Evolutionary conservation across 768 basidiomycete genomes (phyloP), one percentile per base, ranked within the genome.

Genomic region (Lactarius sanguifluus): DNA sequence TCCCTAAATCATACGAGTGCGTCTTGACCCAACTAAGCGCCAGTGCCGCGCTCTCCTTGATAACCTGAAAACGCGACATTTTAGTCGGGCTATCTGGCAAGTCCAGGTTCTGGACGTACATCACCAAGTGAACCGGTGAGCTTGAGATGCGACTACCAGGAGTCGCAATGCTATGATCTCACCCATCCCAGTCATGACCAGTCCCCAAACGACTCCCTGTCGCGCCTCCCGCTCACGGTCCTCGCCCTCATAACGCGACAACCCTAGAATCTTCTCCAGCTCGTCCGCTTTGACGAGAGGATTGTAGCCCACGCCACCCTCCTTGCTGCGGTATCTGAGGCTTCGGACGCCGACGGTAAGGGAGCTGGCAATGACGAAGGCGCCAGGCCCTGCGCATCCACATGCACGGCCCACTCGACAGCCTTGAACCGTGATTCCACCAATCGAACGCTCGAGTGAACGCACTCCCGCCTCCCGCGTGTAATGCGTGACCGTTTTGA

Each of bases 401-500:
- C 75, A 71, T 82, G 80, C 70, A 91, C 89, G 0, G 92, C 86
- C 87, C 90, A 96, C 71, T 97, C 90, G 5, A 98, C 96, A 1
- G 94, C 94, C 73, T 97, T 97, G 70, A 83, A 89, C 38, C 96
- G 79, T 23, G n/a, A 98, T 88, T 25, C 88, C 83, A 2, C 92
- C 94, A 54, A 98, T 86, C 2, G 91, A 86, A 13, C 95, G 85
- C 72, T 97, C 95, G 18, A 96, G 83, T 56, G 86, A 87, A 41
- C 95, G 86, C n/a, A 98, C 95, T 40, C 96, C 96, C 0, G 95
- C 93, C 76, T 98, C 95, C 8, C 92, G 82, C 2, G 95, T 96
- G 72, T 94, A 96, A 25, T 86, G 81, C 1, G 88, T 90, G 23
- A 90, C 87, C 59, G 96, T 83, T 59, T 85, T 83, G 62, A 88